Conservation (phyloP, 2,329 filamentous ascomycete genomes). For the Exophiala calicioides region DNA sequence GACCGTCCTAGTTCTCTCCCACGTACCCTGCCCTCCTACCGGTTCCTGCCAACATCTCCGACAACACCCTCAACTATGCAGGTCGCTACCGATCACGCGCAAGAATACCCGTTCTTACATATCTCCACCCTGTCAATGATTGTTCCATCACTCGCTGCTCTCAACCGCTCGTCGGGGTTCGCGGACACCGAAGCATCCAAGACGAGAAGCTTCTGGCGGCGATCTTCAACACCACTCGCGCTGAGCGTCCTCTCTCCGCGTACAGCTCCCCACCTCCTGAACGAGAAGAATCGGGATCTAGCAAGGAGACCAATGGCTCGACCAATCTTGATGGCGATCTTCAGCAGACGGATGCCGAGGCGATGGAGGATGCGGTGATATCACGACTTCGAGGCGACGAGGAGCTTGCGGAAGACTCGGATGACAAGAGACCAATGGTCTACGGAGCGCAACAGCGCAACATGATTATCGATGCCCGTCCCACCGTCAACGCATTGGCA, state of each 20-base stretch:
- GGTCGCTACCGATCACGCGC: constrained; percentile 83
- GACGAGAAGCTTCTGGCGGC: constrained; percentile 92
- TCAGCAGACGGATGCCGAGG: constrained; percentile 64
- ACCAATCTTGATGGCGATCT: constrained; percentile 54
- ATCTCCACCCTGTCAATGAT: constrained; percentile 95
- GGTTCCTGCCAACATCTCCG: constrained; percentile 88
- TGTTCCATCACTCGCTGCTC: constrained; percentile 95
- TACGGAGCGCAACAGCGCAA: constrained; percentile 94
- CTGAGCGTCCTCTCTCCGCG: constrained; percentile 45
- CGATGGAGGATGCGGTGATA: constrained; percentile 68
- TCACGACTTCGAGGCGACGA: constrained; percentile 57
- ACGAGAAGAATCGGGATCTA: constrained; percentile 41
- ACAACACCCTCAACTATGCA: constrained; percentile 93
- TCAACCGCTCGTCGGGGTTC: constrained; percentile 83
- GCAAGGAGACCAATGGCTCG: constrained; percentile 44
- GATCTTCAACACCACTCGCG: constrained; percentile 77
- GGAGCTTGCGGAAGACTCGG: constrained; percentile 44
- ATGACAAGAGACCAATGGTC: constrained; percentile 60
- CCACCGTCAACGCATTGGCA: constrained; percentile 88
- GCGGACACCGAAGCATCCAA: constrained; percentile 86
- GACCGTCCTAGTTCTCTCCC: constrained; percentile 66
- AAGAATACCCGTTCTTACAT: constrained; percentile 85
- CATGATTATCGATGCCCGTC: constrained; percentile 91
- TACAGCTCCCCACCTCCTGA: constrained; percentile 42
- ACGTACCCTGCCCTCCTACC: constrained; percentile 86